phyloP scores from a whole-genome alignment of 306 rosid genomes.

The Boehmeria nivea region DNA sequence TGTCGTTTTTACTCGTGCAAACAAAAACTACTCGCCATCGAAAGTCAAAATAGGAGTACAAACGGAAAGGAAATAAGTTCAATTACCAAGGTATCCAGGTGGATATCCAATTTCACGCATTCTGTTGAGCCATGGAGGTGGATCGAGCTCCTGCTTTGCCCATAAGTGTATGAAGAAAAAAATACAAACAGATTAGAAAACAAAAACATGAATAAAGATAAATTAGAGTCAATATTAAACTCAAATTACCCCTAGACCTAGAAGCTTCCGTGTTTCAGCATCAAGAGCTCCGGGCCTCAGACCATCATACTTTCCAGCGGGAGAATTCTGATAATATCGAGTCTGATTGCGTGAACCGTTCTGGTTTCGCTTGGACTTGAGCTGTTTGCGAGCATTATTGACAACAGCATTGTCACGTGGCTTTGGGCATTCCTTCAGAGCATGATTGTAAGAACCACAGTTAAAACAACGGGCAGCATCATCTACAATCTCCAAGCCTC shows the following conservation, averaged over 20 bases:
- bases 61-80: constrained; percentile 9
- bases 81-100: constrained; percentile 87
- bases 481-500: constrained; percentile 71
- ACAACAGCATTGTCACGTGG: constrained; percentile 78
- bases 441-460: constrained; percentile 86
- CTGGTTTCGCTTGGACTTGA: constrained; percentile 54
- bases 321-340: constrained; percentile 81
- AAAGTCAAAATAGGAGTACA: neutral
- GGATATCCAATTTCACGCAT: constrained; percentile 99
- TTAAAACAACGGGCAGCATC: constrained; percentile 86
- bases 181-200: neutral
- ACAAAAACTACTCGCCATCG: neutral
- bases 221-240: neutral
- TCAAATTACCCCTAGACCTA: constrained; percentile 72
- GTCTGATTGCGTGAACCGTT: constrained; percentile 65
- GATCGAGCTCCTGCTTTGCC: constrained; percentile 78
- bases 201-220: neutral
- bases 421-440: constrained; percentile 67
- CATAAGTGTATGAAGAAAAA: constrained; percentile 1
- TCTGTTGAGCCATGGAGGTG: constrained; percentile 97
- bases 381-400: constrained; percentile 78
- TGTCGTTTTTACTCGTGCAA: too few relatives aligned
- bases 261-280: constrained; percentile 60
- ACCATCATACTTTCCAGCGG: constrained; percentile 85
- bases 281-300: constrained; percentile 85